These are phyloP conservation scores for Colletotrichum sp. DNA, from an alignment of 2,329 filamentous ascomycete genomes.

Conservation along the genomic window DNA sequence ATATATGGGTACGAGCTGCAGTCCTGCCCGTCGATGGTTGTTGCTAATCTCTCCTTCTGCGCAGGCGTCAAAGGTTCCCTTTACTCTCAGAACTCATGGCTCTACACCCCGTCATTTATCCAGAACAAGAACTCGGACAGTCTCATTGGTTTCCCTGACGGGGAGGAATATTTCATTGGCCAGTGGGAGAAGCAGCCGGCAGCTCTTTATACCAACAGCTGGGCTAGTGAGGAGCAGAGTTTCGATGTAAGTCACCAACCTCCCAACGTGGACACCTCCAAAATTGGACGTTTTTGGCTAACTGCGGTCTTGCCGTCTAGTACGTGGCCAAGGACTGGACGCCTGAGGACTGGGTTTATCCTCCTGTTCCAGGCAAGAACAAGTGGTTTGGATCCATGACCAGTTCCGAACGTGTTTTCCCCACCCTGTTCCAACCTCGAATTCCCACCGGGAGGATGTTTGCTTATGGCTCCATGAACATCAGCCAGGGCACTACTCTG, in stretches of 20 bases:
- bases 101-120: not conserved
- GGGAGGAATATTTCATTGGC: not conserved
- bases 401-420: not conserved
- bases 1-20: not conserved
- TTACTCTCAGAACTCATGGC: not conserved
- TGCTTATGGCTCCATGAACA: not conserved
- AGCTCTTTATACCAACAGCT: slow-evolving; percentile 19
- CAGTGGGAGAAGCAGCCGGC: not conserved
- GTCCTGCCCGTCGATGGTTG: rapidly evolving
- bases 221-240: slow-evolving; percentile 50
- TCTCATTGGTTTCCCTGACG: not conserved
- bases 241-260: not conserved
- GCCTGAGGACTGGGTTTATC: slow-evolving; percentile 47
- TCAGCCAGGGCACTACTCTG: not conserved
- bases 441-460: not conserved
- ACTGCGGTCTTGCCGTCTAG: not conserved
- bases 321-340: not conserved
- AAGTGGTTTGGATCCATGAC: slow-evolving; percentile 37
- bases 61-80: not conserved
- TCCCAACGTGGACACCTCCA: rapidly evolving
- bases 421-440: no score
- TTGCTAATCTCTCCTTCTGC: not conserved
- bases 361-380: slow-evolving; percentile 50
- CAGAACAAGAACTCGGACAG: not conserved
- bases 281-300: not conserved